Percentiles rank a stretch among this genome's conserved stretches.
phyloP scores from a whole-genome alignment of 768 basidiomycete genomes.

The Peribolospora kevripleyi region DNA sequence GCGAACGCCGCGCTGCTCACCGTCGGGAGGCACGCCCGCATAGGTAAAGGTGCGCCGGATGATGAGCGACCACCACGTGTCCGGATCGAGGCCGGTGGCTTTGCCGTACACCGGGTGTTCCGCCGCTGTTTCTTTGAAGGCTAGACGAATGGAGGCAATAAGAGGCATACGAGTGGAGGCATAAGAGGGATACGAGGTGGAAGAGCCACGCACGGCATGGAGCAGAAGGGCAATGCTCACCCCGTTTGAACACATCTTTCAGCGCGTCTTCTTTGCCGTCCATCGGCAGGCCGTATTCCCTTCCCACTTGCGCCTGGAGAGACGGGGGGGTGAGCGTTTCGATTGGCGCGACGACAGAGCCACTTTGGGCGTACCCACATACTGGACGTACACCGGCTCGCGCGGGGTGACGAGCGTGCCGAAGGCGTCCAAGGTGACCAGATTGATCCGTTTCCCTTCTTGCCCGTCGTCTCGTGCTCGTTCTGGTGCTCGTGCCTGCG shows the following conservation, averaged over 20 bases:
- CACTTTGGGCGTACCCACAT: slow-evolving; percentile 1
- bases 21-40: neutral
- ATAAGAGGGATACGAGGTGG: too few species aligned
- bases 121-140: slow-evolving; percentile 1
- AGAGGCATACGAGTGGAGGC: too few species aligned
- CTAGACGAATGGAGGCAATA: neutral
- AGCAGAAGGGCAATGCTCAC: neutral
- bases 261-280: neutral
- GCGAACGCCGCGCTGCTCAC: neutral
- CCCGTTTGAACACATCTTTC: slow-evolving; percentile 2
- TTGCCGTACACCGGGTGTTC: slow-evolving; percentile 7
- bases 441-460: too few species aligned
- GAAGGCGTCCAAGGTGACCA: slow-evolving; percentile 7
- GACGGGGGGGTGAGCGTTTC: too few species aligned
- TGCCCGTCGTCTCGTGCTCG: too few species aligned
- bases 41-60: slow-evolving; percentile 5
- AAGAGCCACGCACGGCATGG: neutral
- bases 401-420: slow-evolving; percentile 7
- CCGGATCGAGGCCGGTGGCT: neutral
- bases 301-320: neutral
- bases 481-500: too few species aligned
- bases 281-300: neutral
- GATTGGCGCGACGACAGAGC: neutral
- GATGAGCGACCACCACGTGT: slow-evolving; percentile 4
- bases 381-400: slow-evolving; percentile 2